Evolutionary conservation across 257 asterid genomes (phyloP).

Genomic region (Penstemon barbatus): DNA sequence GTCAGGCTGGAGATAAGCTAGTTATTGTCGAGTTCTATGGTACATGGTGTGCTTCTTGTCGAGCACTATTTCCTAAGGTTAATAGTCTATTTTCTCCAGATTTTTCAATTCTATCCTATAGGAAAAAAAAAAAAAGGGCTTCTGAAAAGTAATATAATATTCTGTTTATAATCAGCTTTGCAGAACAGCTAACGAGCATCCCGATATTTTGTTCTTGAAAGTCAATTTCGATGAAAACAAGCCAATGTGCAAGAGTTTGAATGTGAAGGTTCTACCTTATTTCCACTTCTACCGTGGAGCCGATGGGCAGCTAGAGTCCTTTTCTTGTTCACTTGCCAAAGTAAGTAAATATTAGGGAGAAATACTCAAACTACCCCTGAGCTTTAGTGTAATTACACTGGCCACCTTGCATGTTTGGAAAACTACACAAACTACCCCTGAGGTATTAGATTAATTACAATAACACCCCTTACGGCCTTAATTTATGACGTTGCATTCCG

Average conservation of each 20-base stretch:
- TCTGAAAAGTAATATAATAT: too few species aligned
- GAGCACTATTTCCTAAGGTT: conserved; percentile 87
- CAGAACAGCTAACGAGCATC: conserved; percentile 74
- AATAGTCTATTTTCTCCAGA: conserved; percentile 14
- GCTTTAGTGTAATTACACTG: too few species aligned
- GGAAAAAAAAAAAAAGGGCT: too few species aligned
- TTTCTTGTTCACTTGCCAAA: conserved; percentile 92
- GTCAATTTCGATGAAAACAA: conserved; percentile 88
- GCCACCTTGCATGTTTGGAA: too few species aligned
- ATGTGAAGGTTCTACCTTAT: conserved; percentile 88
- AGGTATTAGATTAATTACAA: too few species aligned
- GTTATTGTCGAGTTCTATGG: conserved; percentile 89
- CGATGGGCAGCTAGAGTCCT: conserved; percentile 87
- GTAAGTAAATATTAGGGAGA: conserved; percentile 39
- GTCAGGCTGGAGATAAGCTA: conserved; percentile 79
- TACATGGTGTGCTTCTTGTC: conserved; percentile 96
- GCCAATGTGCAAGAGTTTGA: conserved; percentile 88
- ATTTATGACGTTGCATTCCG: too few species aligned
- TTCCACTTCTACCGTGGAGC: conserved; percentile 97
- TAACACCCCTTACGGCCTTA: too few species aligned
- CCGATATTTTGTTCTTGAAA: conserved; percentile 73
- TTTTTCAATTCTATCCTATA: too few species aligned
- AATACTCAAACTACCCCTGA: too few species aligned
- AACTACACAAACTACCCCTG: too few species aligned
- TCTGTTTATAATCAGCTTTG: conserved; percentile 56